These are phyloP conservation scores for Saccharomyces pastorianus DNA, from an alignment of 1,139 yeast species.

Conservation along the genomic window DNA sequence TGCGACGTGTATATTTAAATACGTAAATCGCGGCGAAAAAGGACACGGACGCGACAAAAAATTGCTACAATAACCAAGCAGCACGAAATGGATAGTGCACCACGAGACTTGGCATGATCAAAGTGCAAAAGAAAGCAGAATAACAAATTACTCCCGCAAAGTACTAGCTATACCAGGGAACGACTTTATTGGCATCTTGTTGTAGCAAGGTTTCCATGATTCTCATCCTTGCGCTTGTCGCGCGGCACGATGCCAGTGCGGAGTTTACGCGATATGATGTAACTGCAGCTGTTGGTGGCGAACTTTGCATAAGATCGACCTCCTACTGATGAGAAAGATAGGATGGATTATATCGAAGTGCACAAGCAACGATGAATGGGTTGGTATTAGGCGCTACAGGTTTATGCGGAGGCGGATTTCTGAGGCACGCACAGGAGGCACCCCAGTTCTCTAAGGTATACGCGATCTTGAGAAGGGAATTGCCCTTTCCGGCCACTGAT, in stretches of 20 bases:
- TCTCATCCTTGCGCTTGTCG: neutral
- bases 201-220: neutral
- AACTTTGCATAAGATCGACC: neutral
- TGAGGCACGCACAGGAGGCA: slow-evolving; percentile 35
- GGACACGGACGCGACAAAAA: neutral
- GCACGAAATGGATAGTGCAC: neutral
- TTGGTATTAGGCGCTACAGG: slow-evolving; percentile 54
- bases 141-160: neutral
- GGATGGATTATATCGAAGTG: neutral
- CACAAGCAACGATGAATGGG: slow-evolving; percentile 17
- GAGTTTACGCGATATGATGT: neutral
- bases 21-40: neutral
- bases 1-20: neutral
- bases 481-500: slow-evolving; percentile 12
- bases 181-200: neutral
- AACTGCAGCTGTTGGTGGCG: neutral
- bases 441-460: slow-evolving; percentile 32
- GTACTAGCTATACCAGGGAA: neutral
- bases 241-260: neutral
- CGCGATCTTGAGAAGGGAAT: slow-evolving; percentile 41
- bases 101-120: neutral
- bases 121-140: neutral
- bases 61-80: neutral
- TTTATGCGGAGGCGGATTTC: slow-evolving; percentile 44
- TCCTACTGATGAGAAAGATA: neutral